Evolutionary conservation across 139 green algal genomes (phyloP), one percentile per base, ranked within the genome.

Genomic region (Yamagishiella unicocca): DNA sequence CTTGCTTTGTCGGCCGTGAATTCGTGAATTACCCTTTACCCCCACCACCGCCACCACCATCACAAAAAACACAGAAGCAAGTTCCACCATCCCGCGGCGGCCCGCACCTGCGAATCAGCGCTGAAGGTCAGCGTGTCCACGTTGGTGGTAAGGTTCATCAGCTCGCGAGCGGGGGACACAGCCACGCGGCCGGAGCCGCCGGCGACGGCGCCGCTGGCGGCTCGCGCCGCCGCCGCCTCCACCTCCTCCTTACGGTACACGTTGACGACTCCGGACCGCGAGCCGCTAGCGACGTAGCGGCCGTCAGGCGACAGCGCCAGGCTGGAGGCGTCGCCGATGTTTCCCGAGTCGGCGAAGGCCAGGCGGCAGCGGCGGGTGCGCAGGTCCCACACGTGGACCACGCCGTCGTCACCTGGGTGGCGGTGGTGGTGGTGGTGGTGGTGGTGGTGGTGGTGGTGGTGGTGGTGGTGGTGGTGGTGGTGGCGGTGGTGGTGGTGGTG

Each of bases 341-440:
- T 82, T 84, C 93, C 92, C 79, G 96, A 92, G 83, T 99, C 97
- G 7, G 91, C 58, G 25, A 94, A 85, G 38, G 92, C 84, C n/a
- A 89, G 53, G 33, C 98, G 64, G 92, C 97, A 99, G 31, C 92
- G 93, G 79, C 91, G 93, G 62, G 84, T 99, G 80, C 97, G 94
- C 88, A 99, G 76, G 88, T 99, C 97, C 97, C 97, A 99, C 2
- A 94, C 91, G 87, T 97, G 94, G n/a, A 99, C 88, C 31, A 96
- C 80, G 43, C 97, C 97, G 85, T 98, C 95, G 12, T 95, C 86
- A 10, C 95, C 94, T 93, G 82, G 55, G 64, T 12, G 64, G 33
- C 19, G 64, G 19, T 25, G 17, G 27, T 10, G 25, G 33, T 25
- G 19, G 64, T 12, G n/a, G n/a, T n/a, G n/a, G n/a, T n/a, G n/a